Percentiles rank a stretch among this genome's conserved stretches.
Evolutionary conservation across 2,329 filamentous ascomycete species (phyloP).

Genomic region (Fusarium proliferatum): DNA sequence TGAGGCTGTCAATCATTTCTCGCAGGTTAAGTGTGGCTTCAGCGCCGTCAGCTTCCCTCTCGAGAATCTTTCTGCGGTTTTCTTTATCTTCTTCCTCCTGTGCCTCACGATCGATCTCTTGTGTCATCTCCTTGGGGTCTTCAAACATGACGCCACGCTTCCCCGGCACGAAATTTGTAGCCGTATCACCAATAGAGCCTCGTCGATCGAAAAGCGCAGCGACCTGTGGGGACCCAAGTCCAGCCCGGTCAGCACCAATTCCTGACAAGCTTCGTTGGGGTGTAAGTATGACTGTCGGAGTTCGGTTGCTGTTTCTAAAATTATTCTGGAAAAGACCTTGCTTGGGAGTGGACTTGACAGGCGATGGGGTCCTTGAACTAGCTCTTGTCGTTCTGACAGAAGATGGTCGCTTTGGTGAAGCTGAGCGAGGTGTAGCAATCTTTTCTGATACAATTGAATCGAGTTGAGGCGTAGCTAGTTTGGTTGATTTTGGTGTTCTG

Average conservation of each 20-base stretch:
- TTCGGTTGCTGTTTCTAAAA: constrained; percentile 64
- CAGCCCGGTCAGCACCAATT: constrained; percentile 74
- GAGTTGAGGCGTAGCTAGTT: constrained; percentile 39
- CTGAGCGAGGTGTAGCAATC: constrained; percentile 27
- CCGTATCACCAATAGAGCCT: constrained; percentile 75
- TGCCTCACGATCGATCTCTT: constrained; percentile 70
- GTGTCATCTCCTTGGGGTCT: constrained; percentile 70
- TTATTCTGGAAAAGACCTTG: constrained; percentile 65
- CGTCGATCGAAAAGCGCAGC: constrained; percentile 77
- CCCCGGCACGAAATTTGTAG: constrained; percentile 71
- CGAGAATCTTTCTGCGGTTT: constrained; percentile 65
- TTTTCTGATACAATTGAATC: constrained; percentile 27
- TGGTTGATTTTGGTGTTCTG: constrained; percentile 43
- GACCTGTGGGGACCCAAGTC: constrained; percentile 80
- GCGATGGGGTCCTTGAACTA: constrained; percentile 40
- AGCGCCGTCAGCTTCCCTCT: constrained; percentile 58
- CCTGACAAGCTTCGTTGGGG: constrained; percentile 69
- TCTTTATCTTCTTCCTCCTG: constrained; percentile 71
- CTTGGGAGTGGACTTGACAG: constrained; percentile 42
- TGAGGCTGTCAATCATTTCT: constrained; percentile 82
- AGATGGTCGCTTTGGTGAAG: constrained; percentile 35
- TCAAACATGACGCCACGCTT: constrained; percentile 68
- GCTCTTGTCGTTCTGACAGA: constrained; percentile 18
- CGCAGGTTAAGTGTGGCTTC: constrained; percentile 75
- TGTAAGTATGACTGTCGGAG: constrained; percentile 72